phyloP scores from a whole-genome alignment of 208 protist species.

The Trypanosoma caninum region DNA sequence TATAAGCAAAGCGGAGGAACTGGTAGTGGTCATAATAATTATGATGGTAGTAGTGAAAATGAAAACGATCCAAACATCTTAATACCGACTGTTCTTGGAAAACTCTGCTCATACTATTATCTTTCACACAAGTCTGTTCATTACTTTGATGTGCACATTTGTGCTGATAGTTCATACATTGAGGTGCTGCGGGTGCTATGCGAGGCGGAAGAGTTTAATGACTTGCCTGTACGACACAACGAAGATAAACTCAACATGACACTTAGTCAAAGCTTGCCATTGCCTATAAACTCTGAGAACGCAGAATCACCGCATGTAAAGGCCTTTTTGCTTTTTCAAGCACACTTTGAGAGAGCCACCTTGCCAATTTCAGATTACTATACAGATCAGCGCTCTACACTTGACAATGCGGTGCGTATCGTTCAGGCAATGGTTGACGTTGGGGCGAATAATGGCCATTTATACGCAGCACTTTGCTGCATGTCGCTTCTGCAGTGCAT shows the following conservation, averaged over 20 bases:
- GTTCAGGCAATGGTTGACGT: conserved; percentile 96
- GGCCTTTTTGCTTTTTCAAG: conserved; percentile 97
- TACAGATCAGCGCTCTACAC: conserved; percentile 96
- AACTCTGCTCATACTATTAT: conserved; percentile 99
- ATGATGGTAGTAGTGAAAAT: conserved; percentile 28
- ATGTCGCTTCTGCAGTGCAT: conserved; percentile 96
- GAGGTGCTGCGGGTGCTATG: conserved; percentile 88
- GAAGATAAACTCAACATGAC: conserved; percentile 97
- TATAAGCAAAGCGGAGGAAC: no score
- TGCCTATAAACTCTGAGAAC: conserved; percentile 59
- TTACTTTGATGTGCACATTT: conserved; percentile 86
- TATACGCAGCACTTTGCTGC: conserved; percentile 78
- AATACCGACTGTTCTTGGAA: conserved; percentile 91
- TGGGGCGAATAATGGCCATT: conserved; percentile 91
- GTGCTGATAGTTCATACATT: conserved; percentile 36
- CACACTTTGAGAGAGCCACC: conserved; percentile 90
- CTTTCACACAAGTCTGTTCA: conserved; percentile 94
- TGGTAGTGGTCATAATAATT: no score
- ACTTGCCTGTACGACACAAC: conserved; percentile 98
- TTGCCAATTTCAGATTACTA: conserved; percentile 98
- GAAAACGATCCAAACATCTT: conserved; percentile 47
- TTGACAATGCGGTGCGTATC: conserved; percentile 98
- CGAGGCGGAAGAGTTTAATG: conserved; percentile 95
- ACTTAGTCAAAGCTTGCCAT: conserved; percentile 62
- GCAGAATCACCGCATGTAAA: conserved; percentile 95